A percentile compares a stretch with the other conserved stretches of the same genome.
Conservation (phyloP, 2,329 filamentous ascomycete genomes). For the Cercospora sp. region DNA sequence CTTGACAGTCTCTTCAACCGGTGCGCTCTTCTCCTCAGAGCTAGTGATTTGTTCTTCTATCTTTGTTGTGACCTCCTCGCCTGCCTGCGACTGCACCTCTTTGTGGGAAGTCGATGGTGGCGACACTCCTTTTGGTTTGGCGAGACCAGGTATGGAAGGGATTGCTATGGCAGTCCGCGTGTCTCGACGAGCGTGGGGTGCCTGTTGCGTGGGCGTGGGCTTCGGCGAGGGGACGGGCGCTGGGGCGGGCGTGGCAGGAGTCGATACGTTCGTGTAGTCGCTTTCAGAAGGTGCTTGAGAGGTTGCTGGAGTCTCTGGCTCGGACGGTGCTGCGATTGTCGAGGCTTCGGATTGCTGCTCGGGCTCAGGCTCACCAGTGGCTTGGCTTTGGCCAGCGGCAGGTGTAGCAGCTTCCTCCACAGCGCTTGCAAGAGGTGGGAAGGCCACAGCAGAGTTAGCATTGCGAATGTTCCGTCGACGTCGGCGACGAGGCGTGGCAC, state of each 20-base stretch:
- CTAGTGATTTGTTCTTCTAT: slow-evolving; percentile 13
- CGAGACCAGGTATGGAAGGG: slow-evolving; percentile 54
- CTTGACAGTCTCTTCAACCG: slow-evolving; percentile 42
- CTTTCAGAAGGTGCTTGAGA: slow-evolving; percentile 60
- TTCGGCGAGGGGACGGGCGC: slow-evolving; percentile 36
- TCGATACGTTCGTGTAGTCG: slow-evolving; percentile 45
- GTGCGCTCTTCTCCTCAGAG: slow-evolving; percentile 23
- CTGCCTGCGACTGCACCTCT: slow-evolving; percentile 21
- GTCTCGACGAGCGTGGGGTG: slow-evolving; percentile 40
- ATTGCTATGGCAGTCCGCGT: slow-evolving; percentile 50
- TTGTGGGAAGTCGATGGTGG: slow-evolving; percentile 41
- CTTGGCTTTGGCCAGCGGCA: slow-evolving; percentile 15
- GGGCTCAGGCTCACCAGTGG: slow-evolving; percentile 20
- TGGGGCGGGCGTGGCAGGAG: slow-evolving; percentile 52
- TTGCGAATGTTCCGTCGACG: slow-evolving; percentile 42
- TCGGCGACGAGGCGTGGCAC: slow-evolving; percentile 51
- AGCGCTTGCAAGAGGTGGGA: slow-evolving; percentile 44
- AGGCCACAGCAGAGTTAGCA: slow-evolving; percentile 47
- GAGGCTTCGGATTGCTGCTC: slow-evolving; percentile 46
- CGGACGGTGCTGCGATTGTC: slow-evolving; percentile 47
- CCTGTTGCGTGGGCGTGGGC: slow-evolving; percentile 32
- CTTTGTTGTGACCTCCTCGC: slow-evolving; percentile 19
- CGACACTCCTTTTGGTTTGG: slow-evolving; percentile 45
- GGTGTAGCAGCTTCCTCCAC: slow-evolving; percentile 38
- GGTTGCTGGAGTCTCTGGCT: slow-evolving; percentile 58